Percentiles rank a stretch among this genome's conserved stretches.
phyloP scores from a whole-genome alignment of 306 rosid genomes.

The Quillaja saponaria region DNA sequence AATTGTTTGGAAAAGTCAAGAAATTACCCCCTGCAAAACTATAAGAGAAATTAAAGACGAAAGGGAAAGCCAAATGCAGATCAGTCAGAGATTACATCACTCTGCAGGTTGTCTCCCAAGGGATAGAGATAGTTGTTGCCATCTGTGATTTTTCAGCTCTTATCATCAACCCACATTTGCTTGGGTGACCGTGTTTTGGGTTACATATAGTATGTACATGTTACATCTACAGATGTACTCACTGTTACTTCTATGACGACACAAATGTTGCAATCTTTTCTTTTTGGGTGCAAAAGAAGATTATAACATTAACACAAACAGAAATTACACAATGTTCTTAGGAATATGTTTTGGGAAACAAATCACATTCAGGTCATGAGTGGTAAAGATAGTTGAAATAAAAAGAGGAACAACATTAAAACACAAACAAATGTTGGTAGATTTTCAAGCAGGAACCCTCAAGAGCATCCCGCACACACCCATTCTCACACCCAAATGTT shows the following conservation, averaged over 20 bases:
- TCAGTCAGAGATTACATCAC: constrained; percentile 65
- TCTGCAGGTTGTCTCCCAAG: constrained; percentile 51
- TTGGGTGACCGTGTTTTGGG: constrained; percentile 38
- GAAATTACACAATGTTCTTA: too few relatives aligned
- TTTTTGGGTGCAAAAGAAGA: constrained; percentile 21
- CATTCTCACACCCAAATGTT: too few relatives aligned
- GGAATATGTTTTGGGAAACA: too few relatives aligned
- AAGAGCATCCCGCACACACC: too few relatives aligned
- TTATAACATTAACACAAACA: too few relatives aligned
- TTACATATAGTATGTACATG: constrained; percentile 19
- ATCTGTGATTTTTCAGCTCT: neutral
- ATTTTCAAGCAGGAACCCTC: too few relatives aligned
- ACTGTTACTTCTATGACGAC: constrained; percentile 13
- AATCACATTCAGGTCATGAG: too few relatives aligned
- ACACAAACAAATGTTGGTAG: too few relatives aligned
- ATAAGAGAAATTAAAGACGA: constrained; percentile 39
- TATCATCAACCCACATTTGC: constrained; percentile 24
- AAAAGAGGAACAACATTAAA: too few relatives aligned
- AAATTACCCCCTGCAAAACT: constrained; percentile 54
- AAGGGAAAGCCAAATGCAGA: constrained; percentile 43
- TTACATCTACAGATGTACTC: constrained; percentile 15
- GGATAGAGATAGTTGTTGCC: constrained; percentile 31
- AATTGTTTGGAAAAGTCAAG: constrained; percentile 38
- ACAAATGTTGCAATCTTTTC: too few relatives aligned
- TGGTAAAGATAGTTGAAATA: too few relatives aligned